Conservation (phyloP, 2,329 filamentous ascomycete species). For the Stachybotrys echinatus region DNA sequence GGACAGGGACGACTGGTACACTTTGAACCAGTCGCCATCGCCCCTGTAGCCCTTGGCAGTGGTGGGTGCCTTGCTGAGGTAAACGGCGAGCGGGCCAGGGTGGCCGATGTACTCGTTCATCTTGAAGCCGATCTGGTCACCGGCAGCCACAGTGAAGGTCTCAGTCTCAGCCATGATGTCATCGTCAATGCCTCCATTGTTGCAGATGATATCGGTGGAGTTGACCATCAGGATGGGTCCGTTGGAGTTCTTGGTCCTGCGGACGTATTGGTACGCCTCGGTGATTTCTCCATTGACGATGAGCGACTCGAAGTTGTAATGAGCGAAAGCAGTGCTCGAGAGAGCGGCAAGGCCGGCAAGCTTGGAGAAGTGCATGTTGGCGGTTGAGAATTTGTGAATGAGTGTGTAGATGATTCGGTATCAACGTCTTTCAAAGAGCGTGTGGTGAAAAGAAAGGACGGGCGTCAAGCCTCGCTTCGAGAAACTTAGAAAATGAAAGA, state of each 20-base stretch:
- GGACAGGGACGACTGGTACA: conserved; percentile 23
- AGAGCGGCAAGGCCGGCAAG: too few species aligned
- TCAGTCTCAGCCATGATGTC: conserved; percentile 40
- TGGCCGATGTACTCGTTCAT: conserved; percentile 35
- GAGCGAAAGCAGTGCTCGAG: too few species aligned
- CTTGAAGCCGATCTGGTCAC: conserved; percentile 18
- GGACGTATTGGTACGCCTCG: conserved; percentile 39
- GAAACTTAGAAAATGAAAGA: too few species aligned
- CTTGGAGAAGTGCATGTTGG: too few species aligned
- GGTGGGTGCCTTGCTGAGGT: conserved; percentile 28
- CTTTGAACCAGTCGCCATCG: conserved; percentile 32
- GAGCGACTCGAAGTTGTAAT: too few species aligned
- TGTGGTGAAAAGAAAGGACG: too few species aligned
- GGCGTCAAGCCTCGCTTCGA: too few species aligned
- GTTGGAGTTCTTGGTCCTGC: conserved; percentile 43
- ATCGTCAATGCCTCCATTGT: conserved; percentile 35
- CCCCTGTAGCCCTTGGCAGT: conserved; percentile 32
- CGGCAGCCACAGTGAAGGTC: conserved; percentile 24
- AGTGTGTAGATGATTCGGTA: too few species aligned
- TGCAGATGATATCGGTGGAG: conserved; percentile 45
- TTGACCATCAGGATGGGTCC: conserved; percentile 42
- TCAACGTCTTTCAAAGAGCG: too few species aligned
- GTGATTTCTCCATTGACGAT: conserved; percentile 23
- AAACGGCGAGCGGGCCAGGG: conserved; percentile 29
- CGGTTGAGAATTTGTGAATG: too few species aligned